These are phyloP conservation scores for Trypanosoma avium DNA, from an alignment of 208 protist genomes.

Conservation along the genomic window DNA sequence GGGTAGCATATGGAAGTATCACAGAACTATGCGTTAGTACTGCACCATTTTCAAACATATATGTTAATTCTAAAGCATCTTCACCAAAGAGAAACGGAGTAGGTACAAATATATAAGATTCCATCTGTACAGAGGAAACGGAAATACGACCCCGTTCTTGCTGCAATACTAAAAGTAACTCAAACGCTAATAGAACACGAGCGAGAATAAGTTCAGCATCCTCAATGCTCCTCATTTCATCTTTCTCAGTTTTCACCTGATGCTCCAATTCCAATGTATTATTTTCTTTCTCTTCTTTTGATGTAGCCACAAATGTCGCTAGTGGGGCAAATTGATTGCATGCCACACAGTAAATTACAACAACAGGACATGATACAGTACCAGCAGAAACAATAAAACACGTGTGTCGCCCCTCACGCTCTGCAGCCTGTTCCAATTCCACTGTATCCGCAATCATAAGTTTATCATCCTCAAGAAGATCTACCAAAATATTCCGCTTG, in stretches of 20 bases:
- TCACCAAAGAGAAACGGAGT: constrained; percentile 50
- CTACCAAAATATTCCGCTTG: constrained; percentile 23
- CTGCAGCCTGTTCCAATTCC: constrained; percentile 31
- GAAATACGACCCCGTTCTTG: neutral
- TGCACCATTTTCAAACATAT: constrained; percentile 39
- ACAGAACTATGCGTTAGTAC: constrained; percentile 41
- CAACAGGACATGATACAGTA: constrained; percentile 36
- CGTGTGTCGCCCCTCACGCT: constrained; percentile 42
- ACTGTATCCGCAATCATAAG: constrained; percentile 14
- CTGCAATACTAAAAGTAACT: constrained; percentile 6
- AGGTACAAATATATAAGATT: constrained; percentile 42
- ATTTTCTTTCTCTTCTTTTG: neutral
- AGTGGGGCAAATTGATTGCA: constrained; percentile 58
- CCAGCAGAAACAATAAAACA: constrained; percentile 59
- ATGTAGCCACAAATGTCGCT: constrained; percentile 17
- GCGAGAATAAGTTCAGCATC: constrained; percentile 17
- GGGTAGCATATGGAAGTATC: constrained; percentile 39
- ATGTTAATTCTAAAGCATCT: constrained; percentile 27
- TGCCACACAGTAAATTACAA: constrained; percentile 56
- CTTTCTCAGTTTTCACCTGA: neutral
- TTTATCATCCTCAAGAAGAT: constrained; percentile 35
- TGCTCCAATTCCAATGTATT: neutral
- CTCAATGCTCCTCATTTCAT: constrained; percentile 13
- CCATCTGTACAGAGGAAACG: constrained; percentile 2
- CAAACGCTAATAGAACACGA: constrained; percentile 21